Evolutionary conservation across 495 filamentous ascomycete genomes (phyloP), one percentile per base, ranked within the genome.

Genomic region (Trichoderma asperelloides): DNA sequence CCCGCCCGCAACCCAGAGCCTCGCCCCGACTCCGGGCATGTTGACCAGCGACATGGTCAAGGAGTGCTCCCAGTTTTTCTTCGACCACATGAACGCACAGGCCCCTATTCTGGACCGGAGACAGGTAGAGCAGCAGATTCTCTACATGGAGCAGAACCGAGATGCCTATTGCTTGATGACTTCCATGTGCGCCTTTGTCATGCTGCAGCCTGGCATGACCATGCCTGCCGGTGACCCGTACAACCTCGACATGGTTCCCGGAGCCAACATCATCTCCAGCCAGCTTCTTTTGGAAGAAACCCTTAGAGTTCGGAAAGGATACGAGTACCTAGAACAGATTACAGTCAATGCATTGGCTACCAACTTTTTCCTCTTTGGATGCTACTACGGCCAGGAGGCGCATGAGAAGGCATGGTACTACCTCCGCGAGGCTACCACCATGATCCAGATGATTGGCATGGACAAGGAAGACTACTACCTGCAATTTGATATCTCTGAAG

Each of bases 161-260:
- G 89, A 90, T 68, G 84, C 88, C 15, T 96, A 96, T 77, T 92
- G 91, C 62, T 85, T 96, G 45, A 74, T 96, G 45, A 86, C 86
- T 2, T 87, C 92, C 8, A 76, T 96, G 2, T 95, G 90, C 72
- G 90, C 90, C 1, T 93, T 90, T 71, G 91, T 93, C 71, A 86
- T 93, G 79, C 91, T 95, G 25, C 92, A 96, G 72, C 87, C 92
- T 0, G 86, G 89, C 66, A 92, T 94, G 79, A 82, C 79, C 4
- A 78, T 85, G 30, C 83, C 84, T 0, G 74, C 79, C 7, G 79
- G 79, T 33, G 79, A 87, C 63, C 82, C 84, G 62, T 79, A 84
- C 25, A 77, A 76, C 37, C 74, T 83, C 65, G 84, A 84, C 65
- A 77, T 79, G 69, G 77, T 84, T 74, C 80, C 81, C 33, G 84